Percentiles rank a stretch among this genome's conserved stretches.
phyloP scores from a whole-genome alignment of 805 yeast species.

The Blastobotrys attinorum region DNA sequence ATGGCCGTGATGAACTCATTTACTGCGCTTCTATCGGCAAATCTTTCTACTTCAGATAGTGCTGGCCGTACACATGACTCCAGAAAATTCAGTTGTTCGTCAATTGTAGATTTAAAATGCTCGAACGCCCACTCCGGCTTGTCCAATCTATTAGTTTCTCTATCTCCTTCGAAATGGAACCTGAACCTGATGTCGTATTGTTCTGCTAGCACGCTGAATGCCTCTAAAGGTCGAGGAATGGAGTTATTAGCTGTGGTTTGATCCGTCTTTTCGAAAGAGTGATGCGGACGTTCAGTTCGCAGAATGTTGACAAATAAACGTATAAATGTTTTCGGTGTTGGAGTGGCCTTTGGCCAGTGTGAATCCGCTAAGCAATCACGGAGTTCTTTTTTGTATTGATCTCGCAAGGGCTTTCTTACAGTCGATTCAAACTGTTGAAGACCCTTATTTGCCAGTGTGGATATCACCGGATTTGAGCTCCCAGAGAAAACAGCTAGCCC shows the following conservation, averaged over 20 bases:
- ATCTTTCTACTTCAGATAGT: conserved; percentile 9
- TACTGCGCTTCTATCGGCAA: conserved; percentile 24
- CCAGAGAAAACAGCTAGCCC: conserved; percentile 1
- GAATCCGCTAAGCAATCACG: conserved; percentile 5
- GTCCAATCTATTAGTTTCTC: conserved; percentile 54
- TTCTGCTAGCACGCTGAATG: conserved; percentile 38
- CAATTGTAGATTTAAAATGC: conserved; percentile 32
- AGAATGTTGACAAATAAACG: conserved; percentile 2
- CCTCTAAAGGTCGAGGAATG: conserved; percentile 11
- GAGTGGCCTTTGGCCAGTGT: conserved; percentile 10
- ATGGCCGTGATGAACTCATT: conserved; percentile 40
- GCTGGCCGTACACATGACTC: conserved; percentile 18
- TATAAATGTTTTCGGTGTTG: conserved; percentile 2
- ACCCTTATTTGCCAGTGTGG: conserved; percentile 7
- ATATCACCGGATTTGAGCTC: conserved; percentile 4
- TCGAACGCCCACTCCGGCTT: conserved; percentile 67
- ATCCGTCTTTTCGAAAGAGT: too few relatives aligned
- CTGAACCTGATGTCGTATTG: conserved; percentile 44
- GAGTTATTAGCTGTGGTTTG: neutral
- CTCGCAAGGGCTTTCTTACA: conserved; percentile 3
- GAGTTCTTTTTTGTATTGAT: neutral
- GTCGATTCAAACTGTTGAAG: neutral
- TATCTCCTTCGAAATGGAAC: conserved; percentile 51
- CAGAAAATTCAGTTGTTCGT: conserved; percentile 26
- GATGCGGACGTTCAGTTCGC: conserved; percentile 1